Conservation (phyloP, 2,329 filamentous ascomycete species). For the Cladosporium halotolerans region DNA sequence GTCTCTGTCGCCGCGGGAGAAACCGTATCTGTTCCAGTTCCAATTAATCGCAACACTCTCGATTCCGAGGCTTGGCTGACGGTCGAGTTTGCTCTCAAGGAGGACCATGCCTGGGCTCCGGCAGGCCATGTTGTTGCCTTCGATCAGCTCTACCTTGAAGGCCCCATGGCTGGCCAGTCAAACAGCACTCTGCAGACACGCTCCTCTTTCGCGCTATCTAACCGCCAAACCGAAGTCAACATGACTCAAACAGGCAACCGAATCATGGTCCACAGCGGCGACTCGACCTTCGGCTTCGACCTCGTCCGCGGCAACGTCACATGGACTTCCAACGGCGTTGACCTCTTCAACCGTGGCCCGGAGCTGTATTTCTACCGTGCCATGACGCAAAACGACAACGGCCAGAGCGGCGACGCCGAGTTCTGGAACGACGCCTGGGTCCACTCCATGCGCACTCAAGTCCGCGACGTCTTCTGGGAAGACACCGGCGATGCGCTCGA, state of each 20-base stretch:
- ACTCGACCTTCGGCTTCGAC: conserved; percentile 5
- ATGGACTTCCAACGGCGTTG: conserved; percentile 20
- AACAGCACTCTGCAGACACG: neutral
- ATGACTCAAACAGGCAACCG: conserved; percentile 4
- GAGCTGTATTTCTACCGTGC: conserved; percentile 52
- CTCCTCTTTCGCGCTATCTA: neutral
- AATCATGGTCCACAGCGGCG: conserved; percentile 7
- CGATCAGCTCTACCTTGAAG: conserved; percentile 21
- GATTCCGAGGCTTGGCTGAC: conserved; percentile 17
- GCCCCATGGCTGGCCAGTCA: conserved; percentile 18
- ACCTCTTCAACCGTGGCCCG: conserved; percentile 17
- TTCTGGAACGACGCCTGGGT: conserved; percentile 47
- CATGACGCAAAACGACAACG: conserved; percentile 60
- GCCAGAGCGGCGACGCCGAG: conserved; percentile 39
- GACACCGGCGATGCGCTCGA: conserved; percentile 10
- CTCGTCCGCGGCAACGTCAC: conserved; percentile 12
- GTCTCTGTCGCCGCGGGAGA: conserved; percentile 15
- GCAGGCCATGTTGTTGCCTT: conserved; percentile 33
- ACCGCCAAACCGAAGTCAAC: conserved; percentile 3
- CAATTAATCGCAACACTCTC: neutral
- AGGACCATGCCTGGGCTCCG: conserved; percentile 28
- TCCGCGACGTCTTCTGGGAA: conserved; percentile 15
- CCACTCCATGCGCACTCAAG: conserved; percentile 17
- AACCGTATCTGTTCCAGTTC: conserved; percentile 16
- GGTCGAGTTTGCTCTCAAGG: conserved; percentile 29